Evolutionary conservation across 2,329 filamentous ascomycete genomes (phyloP).

Genomic region (Calcarisporium arbuscula): DNA sequence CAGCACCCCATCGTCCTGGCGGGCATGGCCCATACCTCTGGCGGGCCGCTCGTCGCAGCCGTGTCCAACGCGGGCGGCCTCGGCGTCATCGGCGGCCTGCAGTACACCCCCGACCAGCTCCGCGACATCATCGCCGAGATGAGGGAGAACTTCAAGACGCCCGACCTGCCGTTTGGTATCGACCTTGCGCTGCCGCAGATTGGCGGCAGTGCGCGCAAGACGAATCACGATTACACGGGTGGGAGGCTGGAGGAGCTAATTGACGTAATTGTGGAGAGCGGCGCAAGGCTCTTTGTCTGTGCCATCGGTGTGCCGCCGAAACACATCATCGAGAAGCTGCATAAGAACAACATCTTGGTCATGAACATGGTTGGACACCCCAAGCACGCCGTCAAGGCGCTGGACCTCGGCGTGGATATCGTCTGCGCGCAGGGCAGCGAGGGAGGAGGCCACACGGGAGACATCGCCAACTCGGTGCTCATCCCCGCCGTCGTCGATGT

Average conservation of each 20-base stretch:
- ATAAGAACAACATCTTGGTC: constrained; percentile 71
- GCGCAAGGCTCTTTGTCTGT: constrained; percentile 78
- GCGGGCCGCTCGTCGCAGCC: constrained; percentile 71
- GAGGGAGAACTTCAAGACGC: constrained; percentile 63
- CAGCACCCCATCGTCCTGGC: constrained; percentile 85
- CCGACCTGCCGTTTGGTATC: constrained; percentile 76
- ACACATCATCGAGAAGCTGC: constrained; percentile 66
- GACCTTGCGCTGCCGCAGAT: constrained; percentile 89
- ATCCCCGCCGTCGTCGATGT: constrained; percentile 85
- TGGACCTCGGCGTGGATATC: constrained; percentile 82
- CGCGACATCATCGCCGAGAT: constrained; percentile 79
- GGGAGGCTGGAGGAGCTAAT: constrained; percentile 85
- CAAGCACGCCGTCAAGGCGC: constrained; percentile 82
- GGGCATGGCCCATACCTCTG: constrained; percentile 85
- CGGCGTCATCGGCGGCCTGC: constrained; percentile 65
- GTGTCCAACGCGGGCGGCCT: constrained; percentile 86
- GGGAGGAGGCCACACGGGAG: constrained; percentile 87
- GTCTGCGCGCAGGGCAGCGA: constrained; percentile 90
- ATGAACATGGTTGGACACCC: constrained; percentile 99
- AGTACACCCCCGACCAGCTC: constrained; percentile 68
- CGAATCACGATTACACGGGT: constrained; percentile 92
- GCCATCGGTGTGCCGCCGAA: constrained; percentile 83
- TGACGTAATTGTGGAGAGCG: constrained; percentile 75
- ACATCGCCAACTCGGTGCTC: constrained; percentile 78
- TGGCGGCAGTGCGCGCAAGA: constrained; percentile 75